Percentiles rank a stretch among this genome's conserved stretches.
phyloP scores from a whole-genome alignment of 2,329 filamentous ascomycete genomes.

The Blastomyces parvus region DNA sequence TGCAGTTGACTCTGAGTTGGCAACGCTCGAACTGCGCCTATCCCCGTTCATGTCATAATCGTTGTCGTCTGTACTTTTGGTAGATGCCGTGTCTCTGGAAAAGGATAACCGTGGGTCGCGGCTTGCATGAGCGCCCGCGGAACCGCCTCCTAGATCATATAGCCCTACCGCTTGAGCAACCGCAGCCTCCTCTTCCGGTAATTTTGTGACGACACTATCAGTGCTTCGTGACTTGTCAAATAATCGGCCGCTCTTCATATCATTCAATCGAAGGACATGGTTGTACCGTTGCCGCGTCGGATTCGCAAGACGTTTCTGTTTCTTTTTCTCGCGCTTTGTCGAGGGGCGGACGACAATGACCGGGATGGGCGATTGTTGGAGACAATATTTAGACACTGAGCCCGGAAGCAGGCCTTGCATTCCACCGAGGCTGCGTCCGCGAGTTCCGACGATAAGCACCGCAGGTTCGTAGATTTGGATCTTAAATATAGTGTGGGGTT shows the following conservation, averaged over 20 bases:
- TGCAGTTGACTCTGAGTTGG: background rate
- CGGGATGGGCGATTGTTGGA: conserved; percentile 86
- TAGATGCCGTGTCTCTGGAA: conserved; percentile 8
- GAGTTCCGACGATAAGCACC: conserved; percentile 82
- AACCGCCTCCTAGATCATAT: conserved; percentile 18
- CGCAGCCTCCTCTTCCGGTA: conserved; percentile 41
- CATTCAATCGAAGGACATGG: conserved; percentile 62
- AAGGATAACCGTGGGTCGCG: conserved; percentile 5
- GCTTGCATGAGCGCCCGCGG: conserved; percentile 1
- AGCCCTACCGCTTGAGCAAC: conserved; percentile 43
- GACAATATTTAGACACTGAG: conserved; percentile 86
- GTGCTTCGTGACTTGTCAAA: conserved; percentile 43
- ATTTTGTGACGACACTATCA: conserved; percentile 37
- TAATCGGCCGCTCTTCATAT: conserved; percentile 41
- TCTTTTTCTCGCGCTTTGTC: conserved; percentile 82
- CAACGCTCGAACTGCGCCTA: background rate
- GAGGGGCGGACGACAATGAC: conserved; percentile 86
- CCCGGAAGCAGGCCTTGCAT: conserved; percentile 80
- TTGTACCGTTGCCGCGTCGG: conserved; percentile 66
- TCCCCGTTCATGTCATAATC: conserved; percentile 3
- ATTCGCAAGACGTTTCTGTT: conserved; percentile 71
- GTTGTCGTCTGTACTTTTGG: conserved; percentile 1
- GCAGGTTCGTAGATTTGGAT: conserved; percentile 87
- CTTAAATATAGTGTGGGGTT: conserved; percentile 36
- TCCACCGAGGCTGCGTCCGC: conserved; percentile 72